Percentiles rank a stretch among this genome's conserved stretches.
Conservation (phyloP, 352 stramenopile genomes). For the Pythium scleroteichum region DNA sequence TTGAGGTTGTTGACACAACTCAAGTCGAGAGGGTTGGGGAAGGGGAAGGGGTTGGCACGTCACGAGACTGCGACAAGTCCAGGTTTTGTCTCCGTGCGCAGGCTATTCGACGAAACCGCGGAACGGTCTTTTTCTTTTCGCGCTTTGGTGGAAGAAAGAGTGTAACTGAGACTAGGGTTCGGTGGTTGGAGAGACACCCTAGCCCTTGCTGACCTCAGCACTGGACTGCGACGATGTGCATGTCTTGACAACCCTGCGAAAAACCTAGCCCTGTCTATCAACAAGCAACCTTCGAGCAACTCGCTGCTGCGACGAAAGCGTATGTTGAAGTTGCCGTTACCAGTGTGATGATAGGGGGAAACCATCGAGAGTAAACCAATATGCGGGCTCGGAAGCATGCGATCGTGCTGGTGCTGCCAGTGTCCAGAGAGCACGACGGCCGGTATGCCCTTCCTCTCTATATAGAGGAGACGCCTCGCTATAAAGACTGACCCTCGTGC, state of each 20-base stretch:
- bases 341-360: not conserved
- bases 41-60: conserved; percentile 15
- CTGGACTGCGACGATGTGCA: too few species aligned
- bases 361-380: not conserved
- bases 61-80: conserved; percentile 25
- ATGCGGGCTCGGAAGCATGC: conserved; percentile 27
- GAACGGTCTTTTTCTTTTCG: not conserved
- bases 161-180: too few species aligned
- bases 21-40: not conserved
- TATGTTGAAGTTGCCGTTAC: conserved; percentile 34
- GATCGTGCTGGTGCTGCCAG: conserved; percentile 28
- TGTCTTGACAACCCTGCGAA: conserved; percentile 3
- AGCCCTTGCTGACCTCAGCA: not conserved
- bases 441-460: not conserved
- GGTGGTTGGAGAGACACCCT: not conserved
- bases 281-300: conserved; percentile 31
- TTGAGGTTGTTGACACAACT: too few species aligned
- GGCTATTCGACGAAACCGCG: not conserved
- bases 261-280: conserved; percentile 7
- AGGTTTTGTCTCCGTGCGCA: not conserved
- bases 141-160: too few species aligned
- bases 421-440: not conserved
- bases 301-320: not conserved
- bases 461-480: too few species aligned
- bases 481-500: too few species aligned